These are phyloP conservation scores for Auxenochlorella pyrenoidosa DNA, from an alignment of 139 green algal species.

Conservation along the genomic window DNA sequence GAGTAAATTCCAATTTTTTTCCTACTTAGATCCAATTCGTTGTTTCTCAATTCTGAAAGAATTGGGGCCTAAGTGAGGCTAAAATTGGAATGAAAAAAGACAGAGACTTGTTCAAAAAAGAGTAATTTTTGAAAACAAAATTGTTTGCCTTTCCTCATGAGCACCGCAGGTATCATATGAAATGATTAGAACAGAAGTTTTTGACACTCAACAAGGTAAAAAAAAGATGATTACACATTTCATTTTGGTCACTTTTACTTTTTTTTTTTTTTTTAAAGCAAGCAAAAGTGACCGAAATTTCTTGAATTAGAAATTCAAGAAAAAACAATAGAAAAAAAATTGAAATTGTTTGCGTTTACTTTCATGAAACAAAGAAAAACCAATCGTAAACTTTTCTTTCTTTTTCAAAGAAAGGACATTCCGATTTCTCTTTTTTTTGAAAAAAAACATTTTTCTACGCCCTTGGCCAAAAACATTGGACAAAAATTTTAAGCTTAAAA, in stretches of 20 bases:
- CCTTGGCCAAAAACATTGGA: too few relatives aligned
- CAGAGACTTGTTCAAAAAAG: too few relatives aligned
- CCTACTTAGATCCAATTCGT: too few relatives aligned
- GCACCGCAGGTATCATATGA: neutral
- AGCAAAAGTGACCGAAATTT: neutral
- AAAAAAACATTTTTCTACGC: too few relatives aligned
- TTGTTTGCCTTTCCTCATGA: too few relatives aligned
- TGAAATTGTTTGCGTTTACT: too few relatives aligned
- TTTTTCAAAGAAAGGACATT: too few relatives aligned
- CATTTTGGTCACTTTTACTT: neutral
- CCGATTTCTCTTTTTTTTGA: too few relatives aligned
- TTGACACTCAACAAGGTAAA: neutral
- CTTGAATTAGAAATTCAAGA: neutral
- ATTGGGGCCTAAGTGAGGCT: neutral
- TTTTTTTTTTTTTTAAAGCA: constrained; percentile 11
- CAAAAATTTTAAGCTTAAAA: constrained; percentile 26
- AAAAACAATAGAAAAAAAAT: too few relatives aligned
- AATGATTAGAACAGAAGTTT: neutral
- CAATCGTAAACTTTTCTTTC: too few relatives aligned
- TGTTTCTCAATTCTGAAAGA: neutral
- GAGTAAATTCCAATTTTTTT: constrained; percentile 19
- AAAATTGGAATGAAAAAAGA: constrained; percentile 25
- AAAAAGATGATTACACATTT: neutral
- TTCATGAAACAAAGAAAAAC: too few relatives aligned
- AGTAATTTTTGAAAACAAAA: too few relatives aligned